These are phyloP conservation scores for Craterostigma plantagineum DNA, from an alignment of 257 asterid genomes.

Conservation along the genomic window DNA sequence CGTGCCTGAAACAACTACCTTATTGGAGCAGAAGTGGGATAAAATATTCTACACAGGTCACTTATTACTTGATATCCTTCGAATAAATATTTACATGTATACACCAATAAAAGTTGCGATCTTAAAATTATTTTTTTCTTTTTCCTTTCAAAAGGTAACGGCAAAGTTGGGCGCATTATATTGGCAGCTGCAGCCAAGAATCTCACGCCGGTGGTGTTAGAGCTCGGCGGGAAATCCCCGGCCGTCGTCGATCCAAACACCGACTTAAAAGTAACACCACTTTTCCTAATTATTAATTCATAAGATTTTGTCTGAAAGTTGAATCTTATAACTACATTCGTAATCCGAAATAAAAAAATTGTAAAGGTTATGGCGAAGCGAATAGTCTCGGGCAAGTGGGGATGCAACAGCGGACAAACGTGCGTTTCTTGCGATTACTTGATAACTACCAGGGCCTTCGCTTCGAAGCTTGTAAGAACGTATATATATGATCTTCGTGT, in stretches of 20 bases:
- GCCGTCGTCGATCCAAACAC: conserved; percentile 49
- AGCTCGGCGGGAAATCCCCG: conserved; percentile 91
- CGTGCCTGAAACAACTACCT: conserved; percentile 34
- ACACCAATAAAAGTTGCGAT: no score
- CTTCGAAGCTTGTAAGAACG: conserved; percentile 36
- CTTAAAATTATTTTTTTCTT: no score
- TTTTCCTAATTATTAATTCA: neutral
- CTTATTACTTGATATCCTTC: no score
- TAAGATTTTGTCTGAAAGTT: no score
- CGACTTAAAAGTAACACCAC: conserved; percentile 48
- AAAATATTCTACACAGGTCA: conserved; percentile 75
- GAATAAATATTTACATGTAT: no score
- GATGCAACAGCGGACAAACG: conserved; percentile 85
- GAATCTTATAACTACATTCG: no score
- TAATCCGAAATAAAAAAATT: no score
- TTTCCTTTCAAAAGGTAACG: conserved; percentile 15
- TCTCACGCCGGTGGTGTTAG: conserved; percentile 77
- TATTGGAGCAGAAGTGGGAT: conserved; percentile 58
- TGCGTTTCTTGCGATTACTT: conserved; percentile 77
- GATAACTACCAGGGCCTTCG: conserved; percentile 51
- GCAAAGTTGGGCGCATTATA: conserved; percentile 64
- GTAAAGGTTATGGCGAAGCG: conserved; percentile 70
- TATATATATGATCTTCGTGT: no score
- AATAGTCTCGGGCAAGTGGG: conserved; percentile 85
- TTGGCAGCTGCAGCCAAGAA: conserved; percentile 79